Percentiles rank a stretch among this genome's conserved stretches.
These are phyloP conservation scores for Hyparrhenia diplandra DNA, from an alignment of 176 grass and related monocot genomes.

Conservation along the genomic window DNA sequence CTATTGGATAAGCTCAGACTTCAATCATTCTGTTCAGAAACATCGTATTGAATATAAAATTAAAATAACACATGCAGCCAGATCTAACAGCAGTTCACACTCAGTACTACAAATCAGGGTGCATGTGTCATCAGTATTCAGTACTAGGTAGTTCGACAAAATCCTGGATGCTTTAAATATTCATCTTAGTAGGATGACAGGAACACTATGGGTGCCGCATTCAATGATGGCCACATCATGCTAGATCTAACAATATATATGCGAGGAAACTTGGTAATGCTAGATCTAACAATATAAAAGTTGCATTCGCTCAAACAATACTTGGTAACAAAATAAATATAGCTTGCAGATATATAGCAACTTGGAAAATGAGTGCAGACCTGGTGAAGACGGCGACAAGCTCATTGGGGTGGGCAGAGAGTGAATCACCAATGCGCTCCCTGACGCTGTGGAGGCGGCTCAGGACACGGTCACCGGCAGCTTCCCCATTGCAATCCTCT, in stretches of 20 bases:
- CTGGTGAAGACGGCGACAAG: constrained; percentile 95
- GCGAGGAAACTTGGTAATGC: not conserved
- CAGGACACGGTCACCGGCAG: constrained; percentile 56
- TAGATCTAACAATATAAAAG: not conserved
- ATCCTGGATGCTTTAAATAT: constrained; percentile 4
- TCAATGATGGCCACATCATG: not conserved
- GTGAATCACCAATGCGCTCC: constrained; percentile 81
- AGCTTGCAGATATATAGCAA: not conserved
- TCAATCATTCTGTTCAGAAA: not conserved
- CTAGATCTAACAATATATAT: constrained; percentile 23
- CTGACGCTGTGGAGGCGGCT: constrained; percentile 87
- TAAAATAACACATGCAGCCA: not conserved
- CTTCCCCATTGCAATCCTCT: constrained; percentile 53
- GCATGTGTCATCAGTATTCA: not conserved
- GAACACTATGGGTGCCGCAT: not conserved
- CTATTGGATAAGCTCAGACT: not conserved
- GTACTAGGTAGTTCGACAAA: constrained; percentile 13
- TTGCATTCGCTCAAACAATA: not conserved
- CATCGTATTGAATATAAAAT: not conserved
- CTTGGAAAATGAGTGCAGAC: constrained; percentile 13
- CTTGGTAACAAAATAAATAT: not conserved
- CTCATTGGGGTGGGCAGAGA: constrained; percentile 96
- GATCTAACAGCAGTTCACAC: constrained; percentile 7
- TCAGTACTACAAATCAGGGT: not conserved
- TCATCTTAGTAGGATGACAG: not conserved